These are phyloP conservation scores for Pyrenula massariospora DNA, from an alignment of 495 filamentous ascomycete genomes.

Conservation along the genomic window DNA sequence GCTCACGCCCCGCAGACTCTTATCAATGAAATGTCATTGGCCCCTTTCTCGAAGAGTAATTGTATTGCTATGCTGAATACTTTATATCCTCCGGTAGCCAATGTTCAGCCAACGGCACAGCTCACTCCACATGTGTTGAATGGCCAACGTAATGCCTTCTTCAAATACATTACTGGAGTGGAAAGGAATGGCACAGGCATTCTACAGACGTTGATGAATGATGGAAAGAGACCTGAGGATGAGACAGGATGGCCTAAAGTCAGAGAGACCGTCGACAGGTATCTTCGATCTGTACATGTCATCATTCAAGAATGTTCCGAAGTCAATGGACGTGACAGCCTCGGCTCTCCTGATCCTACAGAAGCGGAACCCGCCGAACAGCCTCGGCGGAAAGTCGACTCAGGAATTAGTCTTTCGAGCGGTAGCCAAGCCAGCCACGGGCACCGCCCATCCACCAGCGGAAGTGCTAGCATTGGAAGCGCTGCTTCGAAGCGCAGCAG, in stretches of 20 bases:
- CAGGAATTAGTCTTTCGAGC: constrained; percentile 48
- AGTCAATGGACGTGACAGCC: constrained; percentile 33
- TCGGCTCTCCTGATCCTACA: constrained; percentile 21
- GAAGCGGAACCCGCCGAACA: constrained; percentile 18
- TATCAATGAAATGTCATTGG: constrained; percentile 57
- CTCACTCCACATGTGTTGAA: constrained; percentile 41
- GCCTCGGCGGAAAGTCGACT: constrained; percentile 47
- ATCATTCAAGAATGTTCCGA: constrained; percentile 48
- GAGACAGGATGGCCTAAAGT: constrained; percentile 46
- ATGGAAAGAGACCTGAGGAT: constrained; percentile 37
- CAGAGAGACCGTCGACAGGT: constrained; percentile 44
- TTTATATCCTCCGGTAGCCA: constrained; percentile 49
- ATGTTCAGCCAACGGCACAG: constrained; percentile 37
- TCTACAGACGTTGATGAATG: constrained; percentile 41
- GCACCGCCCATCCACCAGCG: constrained; percentile 21
- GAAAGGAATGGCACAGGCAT: constrained; percentile 44
- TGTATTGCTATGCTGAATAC: constrained; percentile 70
- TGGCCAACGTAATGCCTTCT: constrained; percentile 52
- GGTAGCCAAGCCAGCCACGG: constrained; percentile 10
- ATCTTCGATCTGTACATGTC: constrained; percentile 45
- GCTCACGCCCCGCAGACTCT: constrained; percentile 38
- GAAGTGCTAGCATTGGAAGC: constrained; percentile 18
- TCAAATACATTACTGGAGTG: constrained; percentile 50
- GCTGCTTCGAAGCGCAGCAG: constrained; percentile 1
- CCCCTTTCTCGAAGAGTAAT: constrained; percentile 55